Conservation (phyloP, 2,329 filamentous ascomycete genomes). For the Fusarium udum region DNA sequence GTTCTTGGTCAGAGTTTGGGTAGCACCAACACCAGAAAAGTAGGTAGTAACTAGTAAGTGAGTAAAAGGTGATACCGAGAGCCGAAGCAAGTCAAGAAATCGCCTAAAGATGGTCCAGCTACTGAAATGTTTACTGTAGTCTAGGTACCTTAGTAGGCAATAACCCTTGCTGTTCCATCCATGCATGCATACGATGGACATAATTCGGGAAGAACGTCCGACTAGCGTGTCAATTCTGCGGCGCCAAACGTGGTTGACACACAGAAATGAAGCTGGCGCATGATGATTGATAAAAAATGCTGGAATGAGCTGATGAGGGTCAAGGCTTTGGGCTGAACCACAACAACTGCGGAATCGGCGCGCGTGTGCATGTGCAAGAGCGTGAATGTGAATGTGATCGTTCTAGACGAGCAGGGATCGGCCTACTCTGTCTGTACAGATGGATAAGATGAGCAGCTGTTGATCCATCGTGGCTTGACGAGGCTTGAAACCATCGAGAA, state of each 20-base stretch:
- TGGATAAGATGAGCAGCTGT: constrained; percentile 23
- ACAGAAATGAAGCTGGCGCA: constrained; percentile 5
- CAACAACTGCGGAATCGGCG: constrained; percentile 15
- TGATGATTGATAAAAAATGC: constrained; percentile 3
- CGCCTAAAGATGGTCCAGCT: neutral
- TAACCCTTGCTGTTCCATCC: constrained; percentile 7
- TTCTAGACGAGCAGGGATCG: constrained; percentile 1
- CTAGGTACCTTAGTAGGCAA: neutral
- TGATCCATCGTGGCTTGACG: constrained; percentile 31
- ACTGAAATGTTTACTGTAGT: neutral
- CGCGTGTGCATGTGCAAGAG: neutral
- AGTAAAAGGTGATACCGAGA: constrained; percentile 6
- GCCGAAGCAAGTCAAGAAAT: constrained; percentile 7
- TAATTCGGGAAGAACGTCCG: neutral
- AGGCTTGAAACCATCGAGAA: constrained; percentile 24
- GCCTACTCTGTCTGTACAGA: neutral
- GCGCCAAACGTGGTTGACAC: constrained; percentile 6
- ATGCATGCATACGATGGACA: constrained; percentile 2
- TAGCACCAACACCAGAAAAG: constrained; percentile 7
- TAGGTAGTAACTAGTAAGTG: neutral
- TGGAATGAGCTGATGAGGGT: constrained; percentile 9
- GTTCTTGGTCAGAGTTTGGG: neutral
- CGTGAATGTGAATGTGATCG: neutral
- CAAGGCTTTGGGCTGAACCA: constrained; percentile 8
- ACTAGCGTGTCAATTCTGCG: constrained; percentile 2